These are phyloP conservation scores for Cyclocybe aegerita DNA, from an alignment of 768 basidiomycete genomes.

Conservation along the genomic window DNA sequence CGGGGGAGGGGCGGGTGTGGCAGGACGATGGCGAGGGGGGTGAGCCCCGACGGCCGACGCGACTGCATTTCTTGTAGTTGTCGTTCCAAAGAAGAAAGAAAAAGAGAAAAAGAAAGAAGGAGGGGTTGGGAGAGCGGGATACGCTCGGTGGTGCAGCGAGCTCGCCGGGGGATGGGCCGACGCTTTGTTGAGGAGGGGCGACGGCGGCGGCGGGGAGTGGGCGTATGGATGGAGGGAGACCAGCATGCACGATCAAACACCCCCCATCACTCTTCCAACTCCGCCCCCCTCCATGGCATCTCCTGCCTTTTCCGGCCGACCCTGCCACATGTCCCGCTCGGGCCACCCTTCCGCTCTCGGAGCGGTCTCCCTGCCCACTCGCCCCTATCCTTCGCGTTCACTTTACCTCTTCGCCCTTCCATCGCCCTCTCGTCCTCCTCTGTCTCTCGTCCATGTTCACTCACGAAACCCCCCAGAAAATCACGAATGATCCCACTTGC, in stretches of 20 bases:
- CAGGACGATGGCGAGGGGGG: conserved; percentile 60
- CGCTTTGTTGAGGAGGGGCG: conserved; percentile 11
- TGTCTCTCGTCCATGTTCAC: not conserved
- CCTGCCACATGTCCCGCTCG: conserved; percentile 1
- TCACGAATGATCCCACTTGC: not conserved
- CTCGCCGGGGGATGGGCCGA: conserved; percentile 8
- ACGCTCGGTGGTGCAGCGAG: conserved; percentile 4
- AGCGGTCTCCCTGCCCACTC: no score
- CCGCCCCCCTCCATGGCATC: conserved; percentile 11
- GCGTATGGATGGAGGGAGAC: conserved; percentile 5
- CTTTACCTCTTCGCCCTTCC: no score
- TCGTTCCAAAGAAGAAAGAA: conserved; percentile 26
- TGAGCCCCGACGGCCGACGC: conserved; percentile 48
- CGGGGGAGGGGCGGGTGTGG: conserved; percentile 56
- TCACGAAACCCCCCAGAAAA: no score
- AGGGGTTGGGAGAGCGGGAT: conserved; percentile 15
- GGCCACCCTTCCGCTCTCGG: not conserved
- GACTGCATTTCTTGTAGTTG: conserved; percentile 38
- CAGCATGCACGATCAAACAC: conserved; percentile 1
- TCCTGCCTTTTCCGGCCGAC: not conserved
- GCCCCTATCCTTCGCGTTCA: no score
- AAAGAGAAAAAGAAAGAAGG: conserved; percentile 28
- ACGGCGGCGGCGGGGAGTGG: conserved; percentile 6
- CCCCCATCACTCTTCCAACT: conserved; percentile 7
- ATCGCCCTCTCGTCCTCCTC: not conserved